phyloP scores from a whole-genome alignment of 345 rosid genomes.

The Populus davidiana region DNA sequence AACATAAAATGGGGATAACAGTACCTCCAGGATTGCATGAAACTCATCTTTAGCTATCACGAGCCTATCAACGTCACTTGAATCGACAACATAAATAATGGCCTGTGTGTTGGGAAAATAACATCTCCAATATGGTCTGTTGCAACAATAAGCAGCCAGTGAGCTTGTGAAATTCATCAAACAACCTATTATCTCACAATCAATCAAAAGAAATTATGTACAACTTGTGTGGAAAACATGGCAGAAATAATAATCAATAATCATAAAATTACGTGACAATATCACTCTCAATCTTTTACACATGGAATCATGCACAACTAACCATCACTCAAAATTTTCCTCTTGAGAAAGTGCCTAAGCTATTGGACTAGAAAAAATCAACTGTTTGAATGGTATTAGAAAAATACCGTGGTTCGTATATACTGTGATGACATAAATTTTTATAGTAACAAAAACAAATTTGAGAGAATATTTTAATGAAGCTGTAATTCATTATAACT shows the following conservation, averaged over 20 bases:
- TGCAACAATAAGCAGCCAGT: slow-evolving; percentile 5
- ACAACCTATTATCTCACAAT: not conserved
- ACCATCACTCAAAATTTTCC: not conserved
- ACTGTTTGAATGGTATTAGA: not conserved
- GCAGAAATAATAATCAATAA: not conserved
- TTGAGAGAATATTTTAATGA: not conserved
- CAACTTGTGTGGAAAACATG: not conserved
- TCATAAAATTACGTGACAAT: not conserved
- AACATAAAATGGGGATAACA: slow-evolving; percentile 6
- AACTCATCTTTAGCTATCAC: slow-evolving; percentile 73
- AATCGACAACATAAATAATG: slow-evolving; percentile 72
- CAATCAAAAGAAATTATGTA: not conserved
- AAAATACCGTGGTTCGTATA: not conserved
- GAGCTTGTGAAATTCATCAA: slow-evolving; percentile 12
- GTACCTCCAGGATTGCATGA: slow-evolving; percentile 77
- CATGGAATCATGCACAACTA: too few relatives aligned
- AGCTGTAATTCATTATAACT: not conserved
- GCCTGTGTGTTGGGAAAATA: slow-evolving; percentile 84
- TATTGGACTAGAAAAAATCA: not conserved
- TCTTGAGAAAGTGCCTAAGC: not conserved
- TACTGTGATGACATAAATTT: not conserved
- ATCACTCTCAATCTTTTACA: not conserved
- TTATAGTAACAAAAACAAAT: not conserved
- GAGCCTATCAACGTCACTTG: slow-evolving; percentile 73
- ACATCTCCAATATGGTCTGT: slow-evolving; percentile 86